A percentile compares a stretch with the other conserved stretches of the same genome.
Evolutionary conservation across 345 rosid genomes (phyloP).

Genomic region (Brassica incana): DNA sequence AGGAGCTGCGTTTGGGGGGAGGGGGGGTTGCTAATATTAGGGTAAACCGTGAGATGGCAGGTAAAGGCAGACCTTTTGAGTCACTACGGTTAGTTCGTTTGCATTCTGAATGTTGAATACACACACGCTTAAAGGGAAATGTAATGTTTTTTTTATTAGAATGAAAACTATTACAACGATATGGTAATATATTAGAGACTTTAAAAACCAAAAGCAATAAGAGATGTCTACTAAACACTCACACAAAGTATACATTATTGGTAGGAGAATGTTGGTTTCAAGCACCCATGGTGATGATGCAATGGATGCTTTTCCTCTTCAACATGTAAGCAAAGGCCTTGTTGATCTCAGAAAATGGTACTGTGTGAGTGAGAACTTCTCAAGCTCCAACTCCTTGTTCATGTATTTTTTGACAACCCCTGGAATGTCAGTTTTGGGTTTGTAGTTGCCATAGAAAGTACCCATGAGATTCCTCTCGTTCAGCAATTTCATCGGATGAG

Average conservation of each 20-base stretch:
- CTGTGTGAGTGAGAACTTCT: constrained; percentile 57
- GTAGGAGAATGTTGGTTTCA: constrained; percentile 7
- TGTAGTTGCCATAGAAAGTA: constrained; percentile 67
- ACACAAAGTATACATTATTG: neutral
- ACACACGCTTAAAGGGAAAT: too few species aligned
- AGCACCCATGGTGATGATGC: constrained; percentile 55
- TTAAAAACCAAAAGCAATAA: too few species aligned
- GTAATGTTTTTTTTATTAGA: too few species aligned
- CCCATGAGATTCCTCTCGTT: constrained; percentile 71
- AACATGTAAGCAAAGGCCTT: constrained; percentile 67
- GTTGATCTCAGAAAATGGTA: constrained; percentile 60
- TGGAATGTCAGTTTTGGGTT: constrained; percentile 65
- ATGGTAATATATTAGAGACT: too few species aligned
- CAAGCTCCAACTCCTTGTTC: constrained; percentile 61
- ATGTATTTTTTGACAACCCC: constrained; percentile 59
- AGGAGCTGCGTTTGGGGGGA: constrained; percentile 36
- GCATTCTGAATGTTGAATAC: too few species aligned
- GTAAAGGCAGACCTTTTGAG: too few species aligned
- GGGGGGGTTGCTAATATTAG: too few species aligned
- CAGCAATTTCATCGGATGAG: constrained; percentile 56
- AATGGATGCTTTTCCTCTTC: constrained; percentile 51
- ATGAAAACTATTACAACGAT: too few species aligned
- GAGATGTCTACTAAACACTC: neutral
- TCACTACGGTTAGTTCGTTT: too few species aligned
- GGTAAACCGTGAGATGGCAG: constrained; percentile 52